These are phyloP conservation scores for Copromyces sp. DNA, from an alignment of 495 filamentous ascomycete genomes.

Conservation along the genomic window DNA sequence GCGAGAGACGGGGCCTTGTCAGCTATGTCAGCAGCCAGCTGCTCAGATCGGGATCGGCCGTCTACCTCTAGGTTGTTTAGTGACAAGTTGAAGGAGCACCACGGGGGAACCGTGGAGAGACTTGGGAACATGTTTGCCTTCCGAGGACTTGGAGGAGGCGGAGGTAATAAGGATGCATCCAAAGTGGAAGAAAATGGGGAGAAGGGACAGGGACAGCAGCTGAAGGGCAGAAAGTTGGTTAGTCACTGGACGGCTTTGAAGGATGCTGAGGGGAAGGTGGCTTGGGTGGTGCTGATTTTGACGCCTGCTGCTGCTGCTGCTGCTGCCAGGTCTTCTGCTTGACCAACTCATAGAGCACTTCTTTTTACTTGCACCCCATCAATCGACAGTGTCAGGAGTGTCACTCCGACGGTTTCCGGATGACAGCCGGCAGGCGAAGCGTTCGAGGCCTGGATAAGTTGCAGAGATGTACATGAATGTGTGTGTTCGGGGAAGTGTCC, in stretches of 20 bases:
- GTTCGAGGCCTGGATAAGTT: background rate
- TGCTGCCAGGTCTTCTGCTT: background rate
- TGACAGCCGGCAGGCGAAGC: background rate
- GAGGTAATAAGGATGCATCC: background rate
- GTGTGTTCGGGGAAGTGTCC: background rate
- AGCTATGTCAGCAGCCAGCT: background rate
- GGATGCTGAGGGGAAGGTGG: constrained; percentile 35
- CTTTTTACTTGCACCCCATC: background rate
- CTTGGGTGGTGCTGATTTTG: constrained; percentile 37
- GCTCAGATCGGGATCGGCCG: background rate
- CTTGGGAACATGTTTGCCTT: constrained; percentile 13
- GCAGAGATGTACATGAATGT: background rate
- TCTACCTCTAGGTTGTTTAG: constrained; percentile 6
- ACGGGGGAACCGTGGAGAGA: constrained; percentile 9
- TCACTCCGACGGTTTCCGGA: background rate
- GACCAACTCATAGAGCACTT: background rate
- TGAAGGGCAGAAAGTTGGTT: constrained; percentile 32
- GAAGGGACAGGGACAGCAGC: background rate
- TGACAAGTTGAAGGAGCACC: constrained; percentile 19
- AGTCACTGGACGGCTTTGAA: constrained; percentile 47
- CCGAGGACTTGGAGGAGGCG: background rate
- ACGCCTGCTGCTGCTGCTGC: constrained; percentile 11
- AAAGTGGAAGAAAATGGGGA: background rate
- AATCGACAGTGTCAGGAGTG: background rate
- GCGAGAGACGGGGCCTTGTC: background rate